phyloP scores from a whole-genome alignment of 345 rosid species.

The Linum usitatissimum region DNA sequence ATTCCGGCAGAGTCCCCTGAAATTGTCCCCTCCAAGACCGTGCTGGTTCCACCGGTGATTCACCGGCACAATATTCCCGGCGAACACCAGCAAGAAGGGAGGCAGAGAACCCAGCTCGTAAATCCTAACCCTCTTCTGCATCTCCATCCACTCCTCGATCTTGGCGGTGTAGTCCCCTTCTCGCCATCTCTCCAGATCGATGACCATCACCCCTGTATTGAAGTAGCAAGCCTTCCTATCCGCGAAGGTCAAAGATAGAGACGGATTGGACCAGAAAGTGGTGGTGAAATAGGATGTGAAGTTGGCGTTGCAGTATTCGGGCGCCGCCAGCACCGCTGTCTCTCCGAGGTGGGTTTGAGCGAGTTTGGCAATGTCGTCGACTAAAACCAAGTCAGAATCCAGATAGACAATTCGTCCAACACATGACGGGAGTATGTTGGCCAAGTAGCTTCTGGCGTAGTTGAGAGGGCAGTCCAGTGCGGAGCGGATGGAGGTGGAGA shows the following conservation, averaged over 20 bases:
- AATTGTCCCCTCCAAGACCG: conserved; percentile 35
- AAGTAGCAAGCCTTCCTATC: conserved; percentile 62
- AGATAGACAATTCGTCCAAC: conserved; percentile 79
- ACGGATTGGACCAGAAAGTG: conserved; percentile 63
- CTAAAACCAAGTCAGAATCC: conserved; percentile 82
- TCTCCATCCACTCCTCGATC: conserved; percentile 91
- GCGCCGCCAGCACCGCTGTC: conserved; percentile 64
- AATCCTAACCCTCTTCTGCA: conserved; percentile 56
- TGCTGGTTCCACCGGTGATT: conserved; percentile 83
- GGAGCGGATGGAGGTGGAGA: conserved; percentile 84
- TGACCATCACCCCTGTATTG: conserved; percentile 88
- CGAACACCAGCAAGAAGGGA: conserved; percentile 63
- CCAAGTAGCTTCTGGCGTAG: conserved; percentile 83
- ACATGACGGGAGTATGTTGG: conserved; percentile 60
- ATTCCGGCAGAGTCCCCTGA: conserved; percentile 21
- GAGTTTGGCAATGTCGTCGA: conserved; percentile 76
- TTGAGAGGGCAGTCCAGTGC: conserved; percentile 81
- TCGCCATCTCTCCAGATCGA: conserved; percentile 78
- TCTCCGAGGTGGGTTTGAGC: conserved; percentile 51
- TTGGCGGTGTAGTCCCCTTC: conserved; percentile 50
- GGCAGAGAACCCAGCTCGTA: conserved; percentile 75
- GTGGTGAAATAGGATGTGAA: conserved; percentile 74
- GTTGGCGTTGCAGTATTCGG: conserved; percentile 87
- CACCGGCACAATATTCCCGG: conserved; percentile 57
- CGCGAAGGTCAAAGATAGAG: conserved; percentile 50